phyloP scores from a whole-genome alignment of 2,329 filamentous ascomycete species.

The Pleoardoris graminearum region DNA sequence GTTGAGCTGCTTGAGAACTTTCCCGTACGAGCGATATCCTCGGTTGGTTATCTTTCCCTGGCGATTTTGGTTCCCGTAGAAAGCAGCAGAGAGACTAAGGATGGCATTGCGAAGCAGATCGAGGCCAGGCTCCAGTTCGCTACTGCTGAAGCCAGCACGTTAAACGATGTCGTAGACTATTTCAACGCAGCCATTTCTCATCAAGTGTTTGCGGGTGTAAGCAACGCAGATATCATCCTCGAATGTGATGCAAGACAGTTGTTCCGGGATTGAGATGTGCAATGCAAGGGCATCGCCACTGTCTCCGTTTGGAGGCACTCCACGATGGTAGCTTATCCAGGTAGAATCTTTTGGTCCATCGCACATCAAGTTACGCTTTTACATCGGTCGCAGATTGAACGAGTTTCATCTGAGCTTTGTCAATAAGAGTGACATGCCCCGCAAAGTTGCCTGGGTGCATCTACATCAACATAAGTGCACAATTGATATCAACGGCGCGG shows the following conservation, averaged over 20 bases:
- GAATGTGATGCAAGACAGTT: conserved; percentile 27
- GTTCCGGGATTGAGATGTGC: conserved; percentile 2
- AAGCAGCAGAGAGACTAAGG: conserved; percentile 28
- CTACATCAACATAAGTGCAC: no score
- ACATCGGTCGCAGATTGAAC: conserved; percentile 3
- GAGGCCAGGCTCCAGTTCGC: conserved; percentile 17
- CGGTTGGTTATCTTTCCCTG: conserved; percentile 20
- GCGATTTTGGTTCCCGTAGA: conserved; percentile 33
- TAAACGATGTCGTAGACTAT: conserved; percentile 31
- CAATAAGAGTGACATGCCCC: background rate
- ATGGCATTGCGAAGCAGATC: conserved; percentile 27
- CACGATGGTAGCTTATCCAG: background rate
- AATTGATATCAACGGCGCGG: no score
- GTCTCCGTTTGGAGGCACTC: background rate
- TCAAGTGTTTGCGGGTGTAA: conserved; percentile 31
- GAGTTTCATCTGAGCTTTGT: conserved; percentile 2
- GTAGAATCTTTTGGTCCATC: conserved; percentile 5
- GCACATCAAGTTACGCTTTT: conserved; percentile 1
- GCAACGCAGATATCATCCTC: conserved; percentile 31
- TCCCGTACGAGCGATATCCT: conserved; percentile 30
- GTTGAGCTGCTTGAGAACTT: conserved; percentile 31
- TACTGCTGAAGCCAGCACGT: background rate
- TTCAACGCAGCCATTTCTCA: conserved; percentile 31
- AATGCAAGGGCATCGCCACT: background rate
- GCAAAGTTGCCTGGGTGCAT: no score